phyloP scores from a whole-genome alignment of 768 basidiomycete species.

The Trichaptum fuscoviolaceum region DNA sequence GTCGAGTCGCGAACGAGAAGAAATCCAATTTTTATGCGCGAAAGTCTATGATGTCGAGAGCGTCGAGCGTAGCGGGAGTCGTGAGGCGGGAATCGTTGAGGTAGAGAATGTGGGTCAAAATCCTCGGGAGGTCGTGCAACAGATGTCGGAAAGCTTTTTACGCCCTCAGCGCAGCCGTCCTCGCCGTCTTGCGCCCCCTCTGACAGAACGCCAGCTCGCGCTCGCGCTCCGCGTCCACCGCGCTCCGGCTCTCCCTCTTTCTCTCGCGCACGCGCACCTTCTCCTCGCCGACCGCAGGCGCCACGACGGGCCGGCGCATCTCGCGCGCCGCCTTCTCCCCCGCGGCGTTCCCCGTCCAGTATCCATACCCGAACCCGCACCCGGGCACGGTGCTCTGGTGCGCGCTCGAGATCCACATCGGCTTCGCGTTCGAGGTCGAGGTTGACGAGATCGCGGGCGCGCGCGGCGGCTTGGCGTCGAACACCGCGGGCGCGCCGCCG shows the following conservation, averaged over 20 bases:
- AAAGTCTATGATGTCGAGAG: neutral
- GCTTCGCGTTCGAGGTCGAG: neutral
- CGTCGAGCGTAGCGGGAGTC: too few relatives aligned
- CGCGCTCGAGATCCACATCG: neutral
- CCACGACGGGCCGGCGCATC: neutral
- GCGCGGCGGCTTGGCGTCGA: neutral
- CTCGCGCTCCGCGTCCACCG: neutral
- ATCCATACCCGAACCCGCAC: neutral
- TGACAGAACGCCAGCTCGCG: neutral
- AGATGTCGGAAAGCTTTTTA: neutral
- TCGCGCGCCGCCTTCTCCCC: neutral
- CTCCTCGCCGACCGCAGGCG: neutral
- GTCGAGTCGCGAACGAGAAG: neutral
- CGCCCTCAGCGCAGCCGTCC: neutral
- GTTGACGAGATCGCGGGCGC: too few relatives aligned
- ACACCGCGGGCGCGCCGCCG: neutral
- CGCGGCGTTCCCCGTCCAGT: neutral
- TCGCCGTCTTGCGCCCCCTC: neutral
- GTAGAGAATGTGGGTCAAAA: neutral
- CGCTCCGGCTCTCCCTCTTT: too few relatives aligned
- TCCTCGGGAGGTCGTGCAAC: neutral
- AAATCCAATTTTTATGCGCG: neutral
- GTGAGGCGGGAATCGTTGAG: neutral
- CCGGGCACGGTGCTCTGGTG: neutral
- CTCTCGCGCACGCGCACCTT: neutral